Percentiles rank a stretch among this genome's conserved stretches.
These are phyloP conservation scores for Pelargonium myrrhifolium DNA, from an alignment of 441 rosid genomes.

Conservation along the genomic window DNA sequence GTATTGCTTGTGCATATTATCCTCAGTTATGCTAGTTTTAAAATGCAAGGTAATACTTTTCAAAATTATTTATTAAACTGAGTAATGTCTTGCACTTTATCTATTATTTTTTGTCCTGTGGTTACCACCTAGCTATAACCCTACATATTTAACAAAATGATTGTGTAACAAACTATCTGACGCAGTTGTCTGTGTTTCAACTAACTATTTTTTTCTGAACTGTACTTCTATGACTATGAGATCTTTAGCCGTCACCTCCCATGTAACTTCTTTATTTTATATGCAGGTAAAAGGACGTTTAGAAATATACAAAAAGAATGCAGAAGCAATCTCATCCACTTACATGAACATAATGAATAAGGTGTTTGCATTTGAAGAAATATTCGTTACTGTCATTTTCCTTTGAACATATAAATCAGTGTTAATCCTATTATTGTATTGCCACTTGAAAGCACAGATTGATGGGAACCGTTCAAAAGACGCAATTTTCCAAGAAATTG, in stretches of 20 bases:
- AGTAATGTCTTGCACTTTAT: too few relatives aligned
- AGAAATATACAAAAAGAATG: slow-evolving; percentile 74
- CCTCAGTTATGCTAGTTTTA: too few relatives aligned
- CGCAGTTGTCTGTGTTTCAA: background rate
- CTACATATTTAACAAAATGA: too few relatives aligned
- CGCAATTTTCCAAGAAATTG: slow-evolving; percentile 47
- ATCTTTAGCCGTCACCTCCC: slow-evolving; percentile 15
- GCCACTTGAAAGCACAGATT: slow-evolving; percentile 37
- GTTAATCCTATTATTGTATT: slow-evolving; percentile 11
- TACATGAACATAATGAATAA: slow-evolving; percentile 50
- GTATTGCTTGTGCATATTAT: too few relatives aligned
- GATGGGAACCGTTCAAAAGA: slow-evolving; percentile 75
- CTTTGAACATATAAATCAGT: slow-evolving; percentile 3
- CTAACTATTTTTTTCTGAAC: background rate
- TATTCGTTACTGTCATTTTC: slow-evolving; percentile 1
- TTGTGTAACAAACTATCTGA: background rate
- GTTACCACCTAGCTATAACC: too few relatives aligned
- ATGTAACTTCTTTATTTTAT: slow-evolving; percentile 11
- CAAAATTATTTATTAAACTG: too few relatives aligned
- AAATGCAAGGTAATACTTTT: too few relatives aligned
- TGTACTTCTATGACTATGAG: slow-evolving; percentile 1
- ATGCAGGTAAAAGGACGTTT: slow-evolving; percentile 69
- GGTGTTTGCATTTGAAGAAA: slow-evolving; percentile 31
- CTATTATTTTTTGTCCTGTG: too few relatives aligned
- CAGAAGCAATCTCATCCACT: slow-evolving; percentile 51